Conservation (phyloP, 2,329 filamentous ascomycete genomes). For the Ustilaginoidea virens region DNA sequence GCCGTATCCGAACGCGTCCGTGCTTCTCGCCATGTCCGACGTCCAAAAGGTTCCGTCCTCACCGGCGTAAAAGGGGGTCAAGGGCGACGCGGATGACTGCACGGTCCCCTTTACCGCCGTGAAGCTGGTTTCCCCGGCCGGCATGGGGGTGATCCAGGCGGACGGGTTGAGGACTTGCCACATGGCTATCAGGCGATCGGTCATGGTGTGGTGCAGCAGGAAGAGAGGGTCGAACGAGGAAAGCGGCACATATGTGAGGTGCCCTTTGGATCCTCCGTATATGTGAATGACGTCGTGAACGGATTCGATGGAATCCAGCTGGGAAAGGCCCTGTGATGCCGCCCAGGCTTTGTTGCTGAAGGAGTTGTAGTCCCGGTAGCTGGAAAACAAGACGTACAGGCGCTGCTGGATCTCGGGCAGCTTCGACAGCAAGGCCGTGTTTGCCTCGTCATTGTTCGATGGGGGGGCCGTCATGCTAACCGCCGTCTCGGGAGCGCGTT, state of each 20-base stretch:
- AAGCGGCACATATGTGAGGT: constrained; percentile 56
- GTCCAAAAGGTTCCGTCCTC: constrained; percentile 50
- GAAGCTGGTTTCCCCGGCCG: constrained; percentile 42
- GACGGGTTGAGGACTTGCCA: constrained; percentile 63
- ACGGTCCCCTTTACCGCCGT: constrained; percentile 38
- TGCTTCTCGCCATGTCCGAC: constrained; percentile 43
- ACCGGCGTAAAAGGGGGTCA: constrained; percentile 51
- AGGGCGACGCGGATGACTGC: constrained; percentile 37
- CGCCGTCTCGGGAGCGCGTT: constrained; percentile 33
- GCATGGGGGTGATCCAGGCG: constrained; percentile 45
- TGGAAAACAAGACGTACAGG: constrained; percentile 51
- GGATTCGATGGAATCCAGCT: constrained; percentile 49
- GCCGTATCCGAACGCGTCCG: constrained; percentile 52
- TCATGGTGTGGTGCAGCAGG: constrained; percentile 61
- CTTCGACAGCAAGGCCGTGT: constrained; percentile 26
- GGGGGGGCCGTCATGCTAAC: constrained; percentile 14
- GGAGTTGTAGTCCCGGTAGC: constrained; percentile 49
- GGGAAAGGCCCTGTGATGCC: constrained; percentile 26
- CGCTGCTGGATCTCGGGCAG: constrained; percentile 42
- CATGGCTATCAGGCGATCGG: constrained; percentile 60
- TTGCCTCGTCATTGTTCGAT: constrained; percentile 46
- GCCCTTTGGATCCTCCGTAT: constrained; percentile 42
- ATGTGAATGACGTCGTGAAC: constrained; percentile 50
- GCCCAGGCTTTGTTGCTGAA: constrained; percentile 57
- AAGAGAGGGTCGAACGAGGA: constrained; percentile 71